Evolutionary conservation across 192 early-diverging fungal genomes (phyloP).

Genomic region (Coemansia sp.): DNA sequence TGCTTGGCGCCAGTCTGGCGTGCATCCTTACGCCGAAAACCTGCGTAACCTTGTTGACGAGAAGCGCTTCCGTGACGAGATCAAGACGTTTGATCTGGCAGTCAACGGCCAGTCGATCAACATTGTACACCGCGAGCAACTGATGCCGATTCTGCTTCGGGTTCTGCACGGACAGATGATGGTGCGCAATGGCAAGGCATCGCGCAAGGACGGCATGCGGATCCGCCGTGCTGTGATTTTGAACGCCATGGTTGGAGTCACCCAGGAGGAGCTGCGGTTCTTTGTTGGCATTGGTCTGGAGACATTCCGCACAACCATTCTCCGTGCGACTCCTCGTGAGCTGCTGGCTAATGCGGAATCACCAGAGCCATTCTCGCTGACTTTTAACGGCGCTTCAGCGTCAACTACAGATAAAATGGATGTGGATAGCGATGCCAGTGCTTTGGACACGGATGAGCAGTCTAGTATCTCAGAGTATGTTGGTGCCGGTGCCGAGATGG

Average conservation of each 20-base stretch:
- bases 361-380: slow-evolving; percentile 45
- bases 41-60: slow-evolving; percentile 80
- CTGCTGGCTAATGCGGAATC: slow-evolving; percentile 29
- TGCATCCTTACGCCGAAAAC: slow-evolving; percentile 74
- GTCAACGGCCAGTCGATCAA: slow-evolving; percentile 62
- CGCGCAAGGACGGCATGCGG: slow-evolving; percentile 66
- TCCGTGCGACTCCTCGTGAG: slow-evolving; percentile 35
- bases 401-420: slow-evolving; percentile 15
- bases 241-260: slow-evolving; percentile 71
- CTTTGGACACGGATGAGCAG: background rate
- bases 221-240: slow-evolving; percentile 82
- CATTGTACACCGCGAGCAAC: slow-evolving; percentile 62
- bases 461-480: background rate
- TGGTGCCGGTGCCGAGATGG: slow-evolving; percentile 13
- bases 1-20: slow-evolving; percentile 71
- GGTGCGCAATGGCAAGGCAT: slow-evolving; percentile 69
- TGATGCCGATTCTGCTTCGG: slow-evolving; percentile 77
- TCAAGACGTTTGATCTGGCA: slow-evolving; percentile 74
- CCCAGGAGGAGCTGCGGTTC: slow-evolving; percentile 61
- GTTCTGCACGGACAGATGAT: slow-evolving; percentile 92
- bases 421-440: slow-evolving; percentile 7
- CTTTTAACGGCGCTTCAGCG: background rate
- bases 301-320: slow-evolving; percentile 60
- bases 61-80: slow-evolving; percentile 86
- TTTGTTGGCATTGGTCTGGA: slow-evolving; percentile 83